Conservation (phyloP, 257 asterid species). For the Nicotiana obtusifolia region DNA sequence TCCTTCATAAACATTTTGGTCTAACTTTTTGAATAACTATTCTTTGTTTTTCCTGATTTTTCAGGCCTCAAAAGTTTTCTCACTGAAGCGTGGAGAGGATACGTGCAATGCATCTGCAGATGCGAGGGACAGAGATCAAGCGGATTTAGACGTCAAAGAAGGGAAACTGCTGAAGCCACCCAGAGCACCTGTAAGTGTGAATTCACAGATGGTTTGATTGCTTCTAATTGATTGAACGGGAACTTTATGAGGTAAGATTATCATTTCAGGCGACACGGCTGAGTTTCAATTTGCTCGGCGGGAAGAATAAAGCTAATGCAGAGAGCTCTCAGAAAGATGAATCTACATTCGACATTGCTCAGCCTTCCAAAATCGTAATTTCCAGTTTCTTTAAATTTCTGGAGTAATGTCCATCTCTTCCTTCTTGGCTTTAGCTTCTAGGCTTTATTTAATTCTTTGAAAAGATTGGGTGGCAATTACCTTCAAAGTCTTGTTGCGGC, state of each 20-base stretch:
- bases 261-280: conserved; percentile 5
- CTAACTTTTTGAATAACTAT: conserved; percentile 5
- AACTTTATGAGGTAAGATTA: conserved; percentile 5
- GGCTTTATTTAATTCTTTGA: not conserved
- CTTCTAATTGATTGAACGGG: not conserved
- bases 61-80: conserved; percentile 57
- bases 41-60: not conserved
- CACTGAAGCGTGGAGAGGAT: conserved; percentile 29
- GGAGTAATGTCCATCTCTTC: not conserved
- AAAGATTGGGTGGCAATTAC: not conserved
- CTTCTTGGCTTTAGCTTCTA: not conserved
- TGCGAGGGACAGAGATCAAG: conserved; percentile 25
- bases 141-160: conserved; percentile 28
- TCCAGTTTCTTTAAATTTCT: not conserved
- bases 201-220: not conserved
- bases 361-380: conserved; percentile 34
- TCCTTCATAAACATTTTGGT: conserved; percentile 7
- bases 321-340: conserved; percentile 30
- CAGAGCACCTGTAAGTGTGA: conserved; percentile 50
- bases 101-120: conserved; percentile 19
- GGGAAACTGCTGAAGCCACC: conserved; percentile 51
- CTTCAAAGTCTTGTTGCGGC: not conserved
- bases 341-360: conserved; percentile 20
- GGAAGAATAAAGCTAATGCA: conserved; percentile 24
- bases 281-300: conserved; percentile 20